Evolutionary conservation across 2,329 filamentous ascomycete species (phyloP).

Genomic region (Geosmithia morbida): DNA sequence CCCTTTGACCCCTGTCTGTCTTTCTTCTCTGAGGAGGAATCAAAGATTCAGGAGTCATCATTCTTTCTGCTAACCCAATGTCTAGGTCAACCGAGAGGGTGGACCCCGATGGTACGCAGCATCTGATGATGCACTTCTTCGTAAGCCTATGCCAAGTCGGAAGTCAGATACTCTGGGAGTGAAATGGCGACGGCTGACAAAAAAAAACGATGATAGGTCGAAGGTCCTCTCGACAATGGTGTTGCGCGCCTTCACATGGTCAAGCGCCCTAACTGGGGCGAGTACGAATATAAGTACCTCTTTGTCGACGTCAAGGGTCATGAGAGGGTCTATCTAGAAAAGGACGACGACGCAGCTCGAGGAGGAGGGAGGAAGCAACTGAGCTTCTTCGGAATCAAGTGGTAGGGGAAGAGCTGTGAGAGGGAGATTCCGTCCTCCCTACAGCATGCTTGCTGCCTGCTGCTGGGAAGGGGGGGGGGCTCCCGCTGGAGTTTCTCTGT

Average conservation of each 20-base stretch:
- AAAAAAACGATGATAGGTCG: too few relatives aligned
- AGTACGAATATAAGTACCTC: constrained; percentile 68
- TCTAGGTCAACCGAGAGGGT: constrained; percentile 50
- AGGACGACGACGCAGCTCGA: constrained; percentile 29
- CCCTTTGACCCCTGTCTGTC: too few relatives aligned
- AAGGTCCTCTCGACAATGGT: constrained; percentile 62
- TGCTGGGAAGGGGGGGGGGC: too few relatives aligned
- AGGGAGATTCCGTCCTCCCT: too few relatives aligned
- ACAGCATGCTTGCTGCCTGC: too few relatives aligned
- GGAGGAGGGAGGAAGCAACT: constrained; percentile 24
- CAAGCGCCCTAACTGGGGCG: constrained; percentile 45
- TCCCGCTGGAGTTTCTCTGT: too few relatives aligned
- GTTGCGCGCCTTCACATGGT: constrained; percentile 67
- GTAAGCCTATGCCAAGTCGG: constrained; percentile 25
- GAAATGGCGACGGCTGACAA: constrained; percentile 11
- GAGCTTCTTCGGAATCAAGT: constrained; percentile 49
- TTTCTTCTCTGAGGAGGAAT: too few relatives aligned
- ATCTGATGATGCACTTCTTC: constrained; percentile 76
- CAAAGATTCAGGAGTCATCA: too few relatives aligned
- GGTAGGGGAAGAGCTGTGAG: too few relatives aligned
- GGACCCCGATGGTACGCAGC: constrained; percentile 63
- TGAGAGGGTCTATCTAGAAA: constrained; percentile 50
- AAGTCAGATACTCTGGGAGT: background rate
- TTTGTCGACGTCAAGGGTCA: constrained; percentile 67
- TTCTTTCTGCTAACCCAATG: too few relatives aligned